Evolutionary conservation across 2,329 filamentous ascomycete genomes (phyloP), one percentile per base, ranked within the genome.

Genomic region (Colletotrichum melonis): DNA sequence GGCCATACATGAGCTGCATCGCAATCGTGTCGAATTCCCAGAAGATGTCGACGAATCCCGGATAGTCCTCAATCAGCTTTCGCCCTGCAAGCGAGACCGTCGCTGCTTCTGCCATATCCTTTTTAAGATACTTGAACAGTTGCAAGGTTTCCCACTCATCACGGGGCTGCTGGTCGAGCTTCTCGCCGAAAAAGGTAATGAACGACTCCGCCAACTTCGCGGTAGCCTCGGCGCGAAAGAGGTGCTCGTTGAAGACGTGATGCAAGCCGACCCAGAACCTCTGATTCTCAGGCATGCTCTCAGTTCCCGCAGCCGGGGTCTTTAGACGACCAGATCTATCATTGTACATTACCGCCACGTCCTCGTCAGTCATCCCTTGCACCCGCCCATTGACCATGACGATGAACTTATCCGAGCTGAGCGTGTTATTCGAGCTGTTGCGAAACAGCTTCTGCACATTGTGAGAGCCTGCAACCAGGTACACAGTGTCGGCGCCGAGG

Each of bases 21-120:
- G 76, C 73, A 19, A 68, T 56, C 1, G 62, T 56, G 26, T 81
- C 77, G 24, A 78, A 80, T 0, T 72, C 70, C 78, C 77, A 79
- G 24, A 79, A 77, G 4, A 46, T 42, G 0, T 80, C 74, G 24
- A 77, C 59, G 26, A 80, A 76, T 4, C 66, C 76, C 4, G 79
- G 78, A 24, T 78, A 78, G 11, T 78, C 42, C 14, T 77, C 74
- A 6, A 81, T 38, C 4, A 81, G 57, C 1, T 67, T 58, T 0
- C 75, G 52, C 3, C 80, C 80, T 46, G 75, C 75, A 2, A 81
- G 67, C 0, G 79, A 63, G 1, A 68, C 35, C 1, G 76, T 63
- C 6, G 79, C 77, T 14, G 73, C 69, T 26, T 76, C 68, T 4
- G 74, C 66, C 72, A 81, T 77, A 14, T 77, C 66, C 3, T 42